Evolutionary conservation across 768 basidiomycete species (phyloP).

Genomic region (Coprinellus micaceus): DNA sequence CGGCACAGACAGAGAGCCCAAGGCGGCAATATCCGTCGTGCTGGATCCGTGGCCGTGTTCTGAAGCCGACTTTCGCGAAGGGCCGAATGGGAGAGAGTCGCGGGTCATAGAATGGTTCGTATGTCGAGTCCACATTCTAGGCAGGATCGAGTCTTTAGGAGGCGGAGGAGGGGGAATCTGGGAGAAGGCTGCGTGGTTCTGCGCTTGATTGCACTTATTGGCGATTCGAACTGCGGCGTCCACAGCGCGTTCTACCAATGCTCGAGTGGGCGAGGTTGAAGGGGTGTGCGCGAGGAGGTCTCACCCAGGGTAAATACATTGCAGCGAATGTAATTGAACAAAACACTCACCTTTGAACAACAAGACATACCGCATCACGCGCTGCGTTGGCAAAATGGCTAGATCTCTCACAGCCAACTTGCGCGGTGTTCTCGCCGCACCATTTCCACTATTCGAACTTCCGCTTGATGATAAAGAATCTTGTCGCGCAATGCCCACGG

Average conservation of each 20-base stretch:
- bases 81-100: neutral
- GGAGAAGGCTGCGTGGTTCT: constrained; percentile 42
- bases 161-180: neutral
- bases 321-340: neutral
- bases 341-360: constrained; percentile 50
- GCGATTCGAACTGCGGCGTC: constrained; percentile 59
- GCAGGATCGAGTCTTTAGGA: neutral
- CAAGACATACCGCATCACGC: constrained; percentile 65
- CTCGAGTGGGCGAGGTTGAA: constrained; percentile 45
- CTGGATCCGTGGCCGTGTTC: neutral
- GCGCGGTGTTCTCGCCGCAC: constrained; percentile 1
- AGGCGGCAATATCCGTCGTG: neutral
- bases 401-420: constrained; percentile 49
- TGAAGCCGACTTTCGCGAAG: neutral
- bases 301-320: constrained; percentile 20
- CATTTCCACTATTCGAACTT: neutral
- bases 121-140: neutral
- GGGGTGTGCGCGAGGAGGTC: constrained; percentile 59
- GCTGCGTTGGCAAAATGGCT: constrained; percentile 63
- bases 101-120: no score
- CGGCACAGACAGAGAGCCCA: neutral
- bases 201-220: constrained; percentile 56
- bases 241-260: constrained; percentile 54
- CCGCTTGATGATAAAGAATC: neutral
- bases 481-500: neutral